Evolutionary conservation across 768 basidiomycete genomes (phyloP).

Genomic region (Tylopilus vinaceipallidus): DNA sequence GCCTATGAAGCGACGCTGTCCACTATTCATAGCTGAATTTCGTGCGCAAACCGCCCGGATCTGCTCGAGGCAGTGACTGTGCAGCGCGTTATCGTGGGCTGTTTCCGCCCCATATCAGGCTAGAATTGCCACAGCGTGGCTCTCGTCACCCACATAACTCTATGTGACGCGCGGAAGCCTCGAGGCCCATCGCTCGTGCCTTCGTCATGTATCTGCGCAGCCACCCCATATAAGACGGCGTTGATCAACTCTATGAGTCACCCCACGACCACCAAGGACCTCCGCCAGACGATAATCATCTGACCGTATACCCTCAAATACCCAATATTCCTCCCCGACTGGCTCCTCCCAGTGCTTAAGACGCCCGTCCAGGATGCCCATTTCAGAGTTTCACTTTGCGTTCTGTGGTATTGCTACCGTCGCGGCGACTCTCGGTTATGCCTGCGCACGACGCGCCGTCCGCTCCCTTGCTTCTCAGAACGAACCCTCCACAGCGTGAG

Average conservation of each 20-base stretch:
- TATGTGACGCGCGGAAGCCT: conserved; percentile 27
- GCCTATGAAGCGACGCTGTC: neutral
- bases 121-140: conserved; percentile 18
- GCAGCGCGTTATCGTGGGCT: conserved; percentile 13
- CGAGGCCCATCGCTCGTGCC: conserved; percentile 31
- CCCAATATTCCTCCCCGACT: conserved; percentile 3
- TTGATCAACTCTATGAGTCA: conserved; percentile 15
- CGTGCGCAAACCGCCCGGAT: conserved; percentile 2
- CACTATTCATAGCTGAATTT: conserved; percentile 2
- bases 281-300: conserved; percentile 26
- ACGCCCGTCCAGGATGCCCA: conserved; percentile 41
- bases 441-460: conserved; percentile 44
- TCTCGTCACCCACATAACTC: conserved; percentile 8
- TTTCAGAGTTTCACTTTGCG: conserved; percentile 52
- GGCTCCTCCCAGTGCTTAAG: conserved; percentile 12
- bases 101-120: conserved; percentile 2
- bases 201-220: conserved; percentile 22
- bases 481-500: conserved; percentile 30
- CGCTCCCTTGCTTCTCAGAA: conserved; percentile 15
- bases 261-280: conserved; percentile 19
- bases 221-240: conserved; percentile 32
- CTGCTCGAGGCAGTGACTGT: conserved; percentile 14
- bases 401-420: conserved; percentile 58
- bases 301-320: conserved; percentile 22
- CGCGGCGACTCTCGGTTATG: conserved; percentile 59